A percentile compares a stretch with the other conserved stretches of the same genome.
Conservation (phyloP, 768 basidiomycete species). For the Holtermannia corniformis region DNA sequence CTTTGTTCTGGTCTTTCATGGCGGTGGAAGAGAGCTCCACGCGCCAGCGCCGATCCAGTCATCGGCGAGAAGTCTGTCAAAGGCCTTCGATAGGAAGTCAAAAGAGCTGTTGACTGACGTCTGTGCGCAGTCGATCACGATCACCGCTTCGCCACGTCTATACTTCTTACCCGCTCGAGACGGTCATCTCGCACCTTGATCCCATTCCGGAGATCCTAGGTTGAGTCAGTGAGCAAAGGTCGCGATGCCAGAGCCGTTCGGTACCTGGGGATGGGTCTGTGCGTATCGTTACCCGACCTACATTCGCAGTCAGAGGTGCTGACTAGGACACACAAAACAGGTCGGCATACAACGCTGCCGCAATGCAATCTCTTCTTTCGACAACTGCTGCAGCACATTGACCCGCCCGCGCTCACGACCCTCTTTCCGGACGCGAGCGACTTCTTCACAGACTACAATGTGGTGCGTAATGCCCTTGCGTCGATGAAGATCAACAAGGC, state of each 20-base stretch:
- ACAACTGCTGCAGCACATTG: conserved; percentile 49
- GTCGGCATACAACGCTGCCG: conserved; percentile 50
- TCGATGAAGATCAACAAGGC: conserved; percentile 7
- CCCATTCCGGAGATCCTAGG: too few relatives aligned
- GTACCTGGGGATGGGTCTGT: conserved; percentile 66
- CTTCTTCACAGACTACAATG: conserved; percentile 17
- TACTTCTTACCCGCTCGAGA: too few relatives aligned
- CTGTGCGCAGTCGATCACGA: too few relatives aligned
- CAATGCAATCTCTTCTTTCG: conserved; percentile 94
- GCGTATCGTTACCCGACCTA: conserved; percentile 3
- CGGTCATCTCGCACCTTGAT: too few relatives aligned
- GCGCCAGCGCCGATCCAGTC: too few relatives aligned
- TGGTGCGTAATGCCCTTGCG: conserved; percentile 16
- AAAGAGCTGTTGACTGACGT: too few relatives aligned
- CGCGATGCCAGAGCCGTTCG: conserved; percentile 33
- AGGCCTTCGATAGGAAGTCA: too few relatives aligned
- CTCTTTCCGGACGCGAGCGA: conserved; percentile 13
- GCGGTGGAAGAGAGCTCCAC: too few relatives aligned
- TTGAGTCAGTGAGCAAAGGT: too few relatives aligned
- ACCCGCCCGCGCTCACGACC: conserved; percentile 18
- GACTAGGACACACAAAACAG: conserved; percentile 10
- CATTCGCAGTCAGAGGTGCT: conserved; percentile 1
- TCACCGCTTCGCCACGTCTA: too few relatives aligned
- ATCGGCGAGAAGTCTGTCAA: too few relatives aligned
- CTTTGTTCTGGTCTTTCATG: too few relatives aligned